Conservation (phyloP, 169 alveolate genomes). For the Cryptosporidium sp. region DNA sequence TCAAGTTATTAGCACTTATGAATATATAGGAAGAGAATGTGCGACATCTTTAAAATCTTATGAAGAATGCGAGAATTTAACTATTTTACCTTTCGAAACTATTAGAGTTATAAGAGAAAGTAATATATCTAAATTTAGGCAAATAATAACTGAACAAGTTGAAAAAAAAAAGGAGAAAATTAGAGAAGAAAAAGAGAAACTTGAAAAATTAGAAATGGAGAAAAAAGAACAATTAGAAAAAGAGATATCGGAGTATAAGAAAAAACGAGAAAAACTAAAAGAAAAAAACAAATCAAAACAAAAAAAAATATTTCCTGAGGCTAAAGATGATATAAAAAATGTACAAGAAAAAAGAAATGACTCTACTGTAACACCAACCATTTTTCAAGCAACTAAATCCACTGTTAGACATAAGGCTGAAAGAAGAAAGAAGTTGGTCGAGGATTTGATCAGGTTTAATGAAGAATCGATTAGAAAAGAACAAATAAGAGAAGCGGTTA, state of each 20-base stretch:
- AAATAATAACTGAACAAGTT: neutral
- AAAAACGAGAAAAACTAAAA: neutral
- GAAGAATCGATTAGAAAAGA: neutral
- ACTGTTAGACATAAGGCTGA: slow-evolving; percentile 16
- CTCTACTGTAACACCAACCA: neutral
- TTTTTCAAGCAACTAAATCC: neutral
- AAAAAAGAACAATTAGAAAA: neutral
- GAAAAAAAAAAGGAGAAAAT: neutral
- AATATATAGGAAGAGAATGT: neutral
- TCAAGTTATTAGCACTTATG: neutral
- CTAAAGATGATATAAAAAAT: neutral
- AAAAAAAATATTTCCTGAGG: neutral
- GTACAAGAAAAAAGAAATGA: neutral
- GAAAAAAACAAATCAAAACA: neutral
- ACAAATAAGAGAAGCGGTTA: neutral
- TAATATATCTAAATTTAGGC: neutral
- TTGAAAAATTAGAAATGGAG: neutral
- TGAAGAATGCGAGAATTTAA: neutral
- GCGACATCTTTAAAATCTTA: neutral
- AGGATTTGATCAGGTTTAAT: neutral
- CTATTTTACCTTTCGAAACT: neutral
- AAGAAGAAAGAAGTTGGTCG: neutral
- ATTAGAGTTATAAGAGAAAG: neutral
- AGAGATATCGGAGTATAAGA: neutral
- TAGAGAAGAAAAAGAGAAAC: neutral